Percentiles rank a stretch among this genome's conserved stretches.
Conservation (phyloP, 2,329 filamentous ascomycete species). For the Aureobasidium leucospermi region DNA sequence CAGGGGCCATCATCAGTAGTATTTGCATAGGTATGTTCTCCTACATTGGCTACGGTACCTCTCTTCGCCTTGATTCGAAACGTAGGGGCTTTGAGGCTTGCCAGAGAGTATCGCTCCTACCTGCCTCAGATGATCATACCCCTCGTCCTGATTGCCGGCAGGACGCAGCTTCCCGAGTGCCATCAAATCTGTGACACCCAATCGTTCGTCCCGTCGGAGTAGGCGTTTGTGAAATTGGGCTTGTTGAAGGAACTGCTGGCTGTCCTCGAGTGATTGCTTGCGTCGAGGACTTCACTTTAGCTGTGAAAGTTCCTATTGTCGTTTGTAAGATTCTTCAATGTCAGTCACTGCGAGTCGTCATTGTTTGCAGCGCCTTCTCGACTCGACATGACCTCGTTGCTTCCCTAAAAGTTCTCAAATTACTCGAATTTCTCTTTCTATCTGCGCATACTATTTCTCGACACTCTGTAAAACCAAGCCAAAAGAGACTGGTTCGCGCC, state of each 20-base stretch:
- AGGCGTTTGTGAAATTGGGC: neutral
- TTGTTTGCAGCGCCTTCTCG: constrained; percentile 12
- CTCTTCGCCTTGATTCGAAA: no score
- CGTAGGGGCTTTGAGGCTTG: no score
- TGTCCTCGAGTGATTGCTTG: neutral
- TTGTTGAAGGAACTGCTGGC: neutral
- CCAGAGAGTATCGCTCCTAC: neutral
- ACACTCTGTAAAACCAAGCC: neutral
- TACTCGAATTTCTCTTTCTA: neutral
- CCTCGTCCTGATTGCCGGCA: neutral
- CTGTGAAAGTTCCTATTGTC: neutral
- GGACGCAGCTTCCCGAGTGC: constrained; percentile 4
- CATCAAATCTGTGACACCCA: neutral
- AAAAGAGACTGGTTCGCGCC: neutral
- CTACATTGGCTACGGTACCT: no score
- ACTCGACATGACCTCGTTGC: neutral
- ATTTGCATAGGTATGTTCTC: no score
- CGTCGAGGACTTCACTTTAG: neutral
- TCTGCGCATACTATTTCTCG: neutral
- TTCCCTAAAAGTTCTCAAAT: neutral
- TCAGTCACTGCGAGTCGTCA: neutral
- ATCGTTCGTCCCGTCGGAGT: neutral
- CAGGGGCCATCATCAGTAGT: no score
- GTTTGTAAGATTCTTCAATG: neutral
- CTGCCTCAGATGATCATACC: neutral